A percentile compares a stretch with the other conserved stretches of the same genome.
These are phyloP conservation scores for Pythium rishiriense DNA, from an alignment of 352 stramenopile species.

Conservation along the genomic window DNA sequence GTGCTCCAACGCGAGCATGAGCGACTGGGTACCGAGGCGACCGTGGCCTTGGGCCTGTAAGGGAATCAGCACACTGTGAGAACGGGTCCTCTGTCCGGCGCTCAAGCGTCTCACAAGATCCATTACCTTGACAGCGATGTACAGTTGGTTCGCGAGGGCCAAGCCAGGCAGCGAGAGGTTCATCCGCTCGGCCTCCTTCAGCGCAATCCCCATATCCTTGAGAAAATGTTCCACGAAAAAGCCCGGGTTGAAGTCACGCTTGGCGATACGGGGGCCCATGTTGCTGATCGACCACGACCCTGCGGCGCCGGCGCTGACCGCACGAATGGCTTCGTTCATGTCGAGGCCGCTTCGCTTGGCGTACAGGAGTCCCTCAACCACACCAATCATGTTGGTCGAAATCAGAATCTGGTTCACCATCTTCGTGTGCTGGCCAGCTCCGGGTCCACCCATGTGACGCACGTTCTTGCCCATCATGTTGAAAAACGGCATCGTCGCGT, in stretches of 20 bases:
- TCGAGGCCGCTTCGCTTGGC: conserved; percentile 86
- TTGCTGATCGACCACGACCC: conserved; percentile 91
- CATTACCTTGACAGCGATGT: conserved; percentile 83
- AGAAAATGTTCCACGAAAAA: conserved; percentile 93
- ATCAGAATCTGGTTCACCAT: conserved; percentile 93
- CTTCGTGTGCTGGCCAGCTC: conserved; percentile 88
- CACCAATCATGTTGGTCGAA: conserved; percentile 87
- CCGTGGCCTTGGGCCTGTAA: conserved; percentile 78
- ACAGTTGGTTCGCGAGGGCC: conserved; percentile 84
- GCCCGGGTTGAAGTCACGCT: conserved; percentile 86
- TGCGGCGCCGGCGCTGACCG: conserved; percentile 82
- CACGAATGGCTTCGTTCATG: conserved; percentile 85
- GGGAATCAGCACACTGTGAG: not conserved
- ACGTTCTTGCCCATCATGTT: conserved; percentile 90
- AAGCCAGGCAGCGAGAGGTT: conserved; percentile 83
- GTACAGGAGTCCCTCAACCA: conserved; percentile 88
- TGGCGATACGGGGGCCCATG: conserved; percentile 86
- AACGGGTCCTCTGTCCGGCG: no score
- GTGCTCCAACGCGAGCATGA: conserved; percentile 87
- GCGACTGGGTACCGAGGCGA: conserved; percentile 75
- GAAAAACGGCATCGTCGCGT: conserved; percentile 83
- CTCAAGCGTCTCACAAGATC: not conserved
- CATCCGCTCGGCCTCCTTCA: conserved; percentile 87
- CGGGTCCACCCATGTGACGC: conserved; percentile 83
- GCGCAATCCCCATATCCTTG: conserved; percentile 90